These are phyloP conservation scores for Akanthomyces uredinophilus DNA, from an alignment of 2,329 filamentous ascomycete genomes.

Conservation along the genomic window DNA sequence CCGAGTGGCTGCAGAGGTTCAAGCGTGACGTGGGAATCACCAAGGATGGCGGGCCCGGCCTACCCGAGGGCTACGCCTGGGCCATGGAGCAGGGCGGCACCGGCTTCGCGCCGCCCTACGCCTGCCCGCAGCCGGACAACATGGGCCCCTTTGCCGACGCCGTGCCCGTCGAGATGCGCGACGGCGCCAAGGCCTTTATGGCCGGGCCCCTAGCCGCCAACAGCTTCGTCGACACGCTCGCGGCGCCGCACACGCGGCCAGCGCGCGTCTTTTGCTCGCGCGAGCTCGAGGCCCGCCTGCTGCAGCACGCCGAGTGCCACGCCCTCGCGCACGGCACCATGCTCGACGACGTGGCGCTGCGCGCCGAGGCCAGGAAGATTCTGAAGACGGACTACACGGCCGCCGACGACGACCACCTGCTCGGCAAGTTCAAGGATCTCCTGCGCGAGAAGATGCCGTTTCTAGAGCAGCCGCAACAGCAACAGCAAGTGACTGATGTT, in stretches of 20 bases:
- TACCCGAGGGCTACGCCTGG: slow-evolving; percentile 41
- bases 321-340: slow-evolving; percentile 34
- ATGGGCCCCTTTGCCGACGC: slow-evolving; percentile 31
- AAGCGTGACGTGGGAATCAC: slow-evolving; percentile 53
- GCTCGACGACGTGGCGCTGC: slow-evolving; percentile 44
- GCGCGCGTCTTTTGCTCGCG: slow-evolving; percentile 53
- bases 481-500: not conserved
- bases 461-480: not conserved
- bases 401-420: slow-evolving; percentile 48
- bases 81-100: slow-evolving; percentile 44
- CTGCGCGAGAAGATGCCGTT: slow-evolving; percentile 29
- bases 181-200: slow-evolving; percentile 36
- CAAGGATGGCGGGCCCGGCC: slow-evolving; percentile 44
- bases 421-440: slow-evolving; percentile 50
- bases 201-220: slow-evolving; percentile 40
- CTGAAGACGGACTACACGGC: slow-evolving; percentile 42
- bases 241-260: slow-evolving; percentile 39
- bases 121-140: slow-evolving; percentile 37
- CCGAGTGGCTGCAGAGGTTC: slow-evolving; percentile 58
- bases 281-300: slow-evolving; percentile 52
- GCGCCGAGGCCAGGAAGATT: slow-evolving; percentile 43
- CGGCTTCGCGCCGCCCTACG: slow-evolving; percentile 52
- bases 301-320: slow-evolving; percentile 41
- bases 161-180: slow-evolving; percentile 29
- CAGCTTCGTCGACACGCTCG: slow-evolving; percentile 42